Evolutionary conservation across 225 moss, liverwort and hornwort species (phyloP), one percentile per base, ranked within the genome.

Genomic region (Straminergon stramineum): DNA sequence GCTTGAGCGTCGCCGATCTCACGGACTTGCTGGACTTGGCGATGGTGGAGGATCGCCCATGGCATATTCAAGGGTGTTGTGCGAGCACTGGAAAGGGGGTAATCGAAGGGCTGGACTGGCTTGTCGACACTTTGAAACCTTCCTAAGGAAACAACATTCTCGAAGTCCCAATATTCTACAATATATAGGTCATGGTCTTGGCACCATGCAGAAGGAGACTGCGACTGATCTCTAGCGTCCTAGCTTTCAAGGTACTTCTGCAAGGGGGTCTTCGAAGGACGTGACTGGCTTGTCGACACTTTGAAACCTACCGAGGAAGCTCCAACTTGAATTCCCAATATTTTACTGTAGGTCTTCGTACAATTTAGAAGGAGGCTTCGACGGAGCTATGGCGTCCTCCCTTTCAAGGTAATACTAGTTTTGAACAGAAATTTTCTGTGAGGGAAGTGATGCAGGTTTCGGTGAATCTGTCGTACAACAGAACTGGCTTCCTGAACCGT

Each of bases 21-120:
- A 93, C 85, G 19, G 92, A 93, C 70, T 53, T 92, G 88, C 26
- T 93, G 31, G 93, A 93, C 55, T 84, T 93, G 7, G 79, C 89
- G 3, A 83, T 89, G 8, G 91, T 93, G 8, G 75, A 90, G 28
- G 92, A 93, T 60, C 87, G 92, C 7, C 53, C 52, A 21, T 93
- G 93, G 93, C 89, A 93, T 26, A 76, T 93, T 27, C 93, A 93
- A 88, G 92, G 91, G 3, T 93, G 93, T 15, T 91, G 92, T 56
- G 93, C 92, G 2, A 86, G 30, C 56, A 88, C 88, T 4, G 92
- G 92, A 1, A 89, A 91, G 37, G 92, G 92, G 7, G 89, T 93
- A 23, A 83, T 88, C 41, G 89, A 93, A 32, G 93, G 93, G 15
- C 75, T 93, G 6, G 93, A 93, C 67, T 92, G 93, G 92, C 91